Percentiles rank a stretch among this genome's conserved stretches.
Conservation (phyloP, 2,329 filamentous ascomycete species). For the Setomelanomma holmii region DNA sequence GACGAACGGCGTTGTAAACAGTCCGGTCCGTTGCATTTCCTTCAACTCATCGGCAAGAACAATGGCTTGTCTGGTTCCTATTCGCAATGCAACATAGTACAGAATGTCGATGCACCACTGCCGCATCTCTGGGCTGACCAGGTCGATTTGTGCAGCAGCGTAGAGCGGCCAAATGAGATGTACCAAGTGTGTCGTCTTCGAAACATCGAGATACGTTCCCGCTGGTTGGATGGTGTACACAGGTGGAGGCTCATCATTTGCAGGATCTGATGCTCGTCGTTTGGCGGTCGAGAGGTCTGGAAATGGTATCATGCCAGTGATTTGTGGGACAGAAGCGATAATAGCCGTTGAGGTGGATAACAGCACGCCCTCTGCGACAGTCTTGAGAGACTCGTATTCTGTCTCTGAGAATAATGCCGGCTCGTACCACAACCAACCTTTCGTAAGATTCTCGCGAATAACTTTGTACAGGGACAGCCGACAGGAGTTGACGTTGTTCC, state of each 20-base stretch:
- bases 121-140: conserved; percentile 21
- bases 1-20: not conserved
- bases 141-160: conserved; percentile 18
- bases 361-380: conserved; percentile 21
- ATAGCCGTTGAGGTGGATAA: conserved; percentile 16
- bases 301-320: conserved; percentile 38
- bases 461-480: conserved; percentile 31
- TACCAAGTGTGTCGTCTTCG: conserved; percentile 29
- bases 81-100: conserved; percentile 27
- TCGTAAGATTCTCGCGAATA: conserved; percentile 27
- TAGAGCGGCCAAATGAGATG: conserved; percentile 39
- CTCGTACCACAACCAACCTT: conserved; percentile 9
- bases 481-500: conserved; percentile 37
- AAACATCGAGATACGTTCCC: conserved; percentile 31
- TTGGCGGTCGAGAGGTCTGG: conserved; percentile 10
- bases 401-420: conserved; percentile 21
- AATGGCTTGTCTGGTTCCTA: conserved; percentile 36
- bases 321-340: conserved; percentile 35
- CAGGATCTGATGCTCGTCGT: not conserved
- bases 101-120: conserved; percentile 33
- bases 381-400: conserved; percentile 13
- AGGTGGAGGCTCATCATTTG: not conserved
- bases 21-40: conserved; percentile 8
- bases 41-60: conserved; percentile 31
- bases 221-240: conserved; percentile 22